Evolutionary conservation across 331 rosid species (phyloP), one percentile per base, ranked within the genome.

Genomic region (Malus hybrid): DNA sequence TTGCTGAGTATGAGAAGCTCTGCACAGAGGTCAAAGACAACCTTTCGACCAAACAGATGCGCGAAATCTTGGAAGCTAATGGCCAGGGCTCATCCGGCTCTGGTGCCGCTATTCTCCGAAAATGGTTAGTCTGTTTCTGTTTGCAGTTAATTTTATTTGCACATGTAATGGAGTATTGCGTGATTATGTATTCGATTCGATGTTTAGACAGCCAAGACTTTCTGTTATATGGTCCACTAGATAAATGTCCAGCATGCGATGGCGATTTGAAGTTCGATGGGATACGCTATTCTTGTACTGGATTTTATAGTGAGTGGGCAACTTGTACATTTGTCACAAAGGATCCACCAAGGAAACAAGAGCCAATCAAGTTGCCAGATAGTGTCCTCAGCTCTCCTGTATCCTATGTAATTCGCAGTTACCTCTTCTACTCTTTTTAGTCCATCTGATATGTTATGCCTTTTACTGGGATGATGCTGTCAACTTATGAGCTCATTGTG

Each of bases 261-360:
- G 96, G 97, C 13, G 84, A 73, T n/a, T 75, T 93, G 86, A 91
- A 91, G 84, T 89, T 82, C 76, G 86, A 84, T 72, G 90, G 93
- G 14, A 79, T 82, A 78, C 81, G 85, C 5, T 91, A 84, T 58
- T 77, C 79, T 4, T 93, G 96, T 60, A 84, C 77, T 67, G 91
- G 97, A 10, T 88, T 85, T 70, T 83, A 86, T 16, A 88, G 94
- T 69, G 94, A 89, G 80, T 91, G 97, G 98, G 81, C 93, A 60
- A 78, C 90, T 48, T 93, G 96, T 78, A 87, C 88, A 62, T 87
- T 84, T 83, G 84, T 74, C 72, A 87, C 95, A 1, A 91, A 79
- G 55, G 88, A 87, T 73, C 98, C 97, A 26, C 88, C 88, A 7
- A 88, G 98, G 83, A 93, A 84, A 82, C 68, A 85, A 61, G 95